Evolutionary conservation across 2,329 filamentous ascomycete species (phyloP).

Genomic region (Drechmeria coniospora): DNA sequence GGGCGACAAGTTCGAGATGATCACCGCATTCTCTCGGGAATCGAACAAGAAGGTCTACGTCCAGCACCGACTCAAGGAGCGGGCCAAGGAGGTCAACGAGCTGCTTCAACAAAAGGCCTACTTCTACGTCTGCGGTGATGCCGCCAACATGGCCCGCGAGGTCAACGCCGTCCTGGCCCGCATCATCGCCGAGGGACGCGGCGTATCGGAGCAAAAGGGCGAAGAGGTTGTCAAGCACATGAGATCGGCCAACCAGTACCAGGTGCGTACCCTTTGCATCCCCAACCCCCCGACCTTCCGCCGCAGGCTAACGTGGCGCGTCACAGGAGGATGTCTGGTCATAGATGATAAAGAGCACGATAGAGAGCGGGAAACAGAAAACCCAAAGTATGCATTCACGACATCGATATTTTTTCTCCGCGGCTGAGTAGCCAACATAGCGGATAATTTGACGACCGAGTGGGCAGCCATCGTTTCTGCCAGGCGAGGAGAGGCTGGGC

Average conservation of each 20-base stretch:
- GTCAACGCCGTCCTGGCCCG: conserved; percentile 77
- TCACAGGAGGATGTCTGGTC: conserved; percentile 58
- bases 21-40: conserved; percentile 93
- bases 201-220: conserved; percentile 69
- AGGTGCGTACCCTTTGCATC: conserved; percentile 46
- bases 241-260: conserved; percentile 89
- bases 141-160: conserved; percentile 90
- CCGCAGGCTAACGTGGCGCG: conserved; percentile 5
- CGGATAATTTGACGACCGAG: too few relatives aligned
- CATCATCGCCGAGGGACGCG: conserved; percentile 73
- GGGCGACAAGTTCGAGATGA: conserved; percentile 76
- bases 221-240: conserved; percentile 97
- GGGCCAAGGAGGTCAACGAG: conserved; percentile 70
- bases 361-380: too few relatives aligned
- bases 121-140: conserved; percentile 97
- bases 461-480: too few relatives aligned
- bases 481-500: too few relatives aligned
- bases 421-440: too few relatives aligned
- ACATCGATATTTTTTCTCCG: too few relatives aligned
- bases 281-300: too few relatives aligned
- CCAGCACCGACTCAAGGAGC: conserved; percentile 79
- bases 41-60: conserved; percentile 84
- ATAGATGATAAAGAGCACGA: conserved; percentile 23
- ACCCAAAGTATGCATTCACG: too few relatives aligned
- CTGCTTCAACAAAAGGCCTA: conserved; percentile 77